Conservation (phyloP, 345 rosid genomes). For the Citrus glauca region DNA sequence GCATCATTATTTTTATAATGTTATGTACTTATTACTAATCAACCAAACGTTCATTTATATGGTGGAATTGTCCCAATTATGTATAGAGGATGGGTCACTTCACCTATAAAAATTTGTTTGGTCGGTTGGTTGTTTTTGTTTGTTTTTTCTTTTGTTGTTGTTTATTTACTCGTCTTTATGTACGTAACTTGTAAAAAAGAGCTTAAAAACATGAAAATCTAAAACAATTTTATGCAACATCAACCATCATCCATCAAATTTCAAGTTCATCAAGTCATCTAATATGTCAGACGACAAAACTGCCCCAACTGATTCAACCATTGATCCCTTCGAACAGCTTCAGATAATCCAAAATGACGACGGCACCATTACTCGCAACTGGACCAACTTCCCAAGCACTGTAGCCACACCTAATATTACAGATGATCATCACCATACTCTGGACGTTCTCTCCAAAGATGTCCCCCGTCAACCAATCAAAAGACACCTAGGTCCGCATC, state of each 20-base stretch:
- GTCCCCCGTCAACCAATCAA: slow-evolving; percentile 27
- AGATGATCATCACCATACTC: neutral
- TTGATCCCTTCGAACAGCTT: neutral
- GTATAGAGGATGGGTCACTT: too few relatives aligned
- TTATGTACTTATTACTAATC: too few relatives aligned
- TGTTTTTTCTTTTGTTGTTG: too few relatives aligned
- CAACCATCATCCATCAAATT: neutral
- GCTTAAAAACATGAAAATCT: too few relatives aligned
- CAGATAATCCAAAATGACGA: neutral
- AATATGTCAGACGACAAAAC: neutral
- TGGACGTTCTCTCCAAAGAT: slow-evolving; percentile 17
- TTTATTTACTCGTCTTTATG: too few relatives aligned
- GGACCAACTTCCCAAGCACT: neutral
- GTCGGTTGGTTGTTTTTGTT: too few relatives aligned
- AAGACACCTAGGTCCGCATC: slow-evolving; percentile 27
- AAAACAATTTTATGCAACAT: neutral
- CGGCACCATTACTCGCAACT: neutral
- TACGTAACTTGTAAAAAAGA: too few relatives aligned
- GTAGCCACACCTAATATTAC: neutral
- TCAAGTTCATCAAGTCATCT: neutral
- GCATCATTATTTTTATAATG: too few relatives aligned
- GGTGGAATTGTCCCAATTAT: too few relatives aligned
- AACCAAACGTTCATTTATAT: too few relatives aligned
- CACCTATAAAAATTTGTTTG: too few relatives aligned
- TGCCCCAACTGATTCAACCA: neutral